Percentiles rank a stretch among this genome's conserved stretches.
Evolutionary conservation across 768 basidiomycete species (phyloP).

Genomic region (Mycena amicta): DNA sequence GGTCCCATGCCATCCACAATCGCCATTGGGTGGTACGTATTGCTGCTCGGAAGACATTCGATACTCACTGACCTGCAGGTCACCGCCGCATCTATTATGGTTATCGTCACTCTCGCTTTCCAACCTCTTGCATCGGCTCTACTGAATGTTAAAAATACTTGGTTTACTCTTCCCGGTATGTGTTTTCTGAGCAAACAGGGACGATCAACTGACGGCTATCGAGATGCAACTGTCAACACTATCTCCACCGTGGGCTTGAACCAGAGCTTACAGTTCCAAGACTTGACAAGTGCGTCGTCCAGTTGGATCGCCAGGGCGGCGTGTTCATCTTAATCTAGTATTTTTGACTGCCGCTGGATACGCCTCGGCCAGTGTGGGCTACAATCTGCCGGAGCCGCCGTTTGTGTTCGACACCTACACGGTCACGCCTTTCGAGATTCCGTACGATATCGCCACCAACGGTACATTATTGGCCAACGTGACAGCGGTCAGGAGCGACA

Average conservation of each 20-base stretch:
- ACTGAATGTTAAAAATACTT: slow-evolving; percentile 49
- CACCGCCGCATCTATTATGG: neutral
- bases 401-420: slow-evolving; percentile 51
- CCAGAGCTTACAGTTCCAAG: slow-evolving; percentile 45
- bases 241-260: slow-evolving; percentile 45
- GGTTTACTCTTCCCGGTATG: slow-evolving; percentile 35
- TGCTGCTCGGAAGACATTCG: neutral
- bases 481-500: slow-evolving; percentile 47
- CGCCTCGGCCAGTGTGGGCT: slow-evolving; percentile 51
- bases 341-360: slow-evolving; percentile 59
- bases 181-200: too few relatives aligned
- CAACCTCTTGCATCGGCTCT: slow-evolving; percentile 57
- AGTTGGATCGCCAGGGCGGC: too few relatives aligned
- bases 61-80: neutral
- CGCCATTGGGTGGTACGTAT: slow-evolving; percentile 48
- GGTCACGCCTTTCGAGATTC: slow-evolving; percentile 48
- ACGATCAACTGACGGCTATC: too few relatives aligned
- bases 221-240: slow-evolving; percentile 42
- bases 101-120: slow-evolving; percentile 42
- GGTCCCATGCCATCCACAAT: slow-evolving; percentile 48
- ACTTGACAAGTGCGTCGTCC: slow-evolving; percentile 45
- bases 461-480: slow-evolving; percentile 49
- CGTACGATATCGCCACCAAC: slow-evolving; percentile 18
- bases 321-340: slow-evolving; percentile 30
- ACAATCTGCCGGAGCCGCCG: slow-evolving; percentile 45